phyloP scores from a whole-genome alignment of 768 basidiomycete species.

The Gelatoporia subvermispora region DNA sequence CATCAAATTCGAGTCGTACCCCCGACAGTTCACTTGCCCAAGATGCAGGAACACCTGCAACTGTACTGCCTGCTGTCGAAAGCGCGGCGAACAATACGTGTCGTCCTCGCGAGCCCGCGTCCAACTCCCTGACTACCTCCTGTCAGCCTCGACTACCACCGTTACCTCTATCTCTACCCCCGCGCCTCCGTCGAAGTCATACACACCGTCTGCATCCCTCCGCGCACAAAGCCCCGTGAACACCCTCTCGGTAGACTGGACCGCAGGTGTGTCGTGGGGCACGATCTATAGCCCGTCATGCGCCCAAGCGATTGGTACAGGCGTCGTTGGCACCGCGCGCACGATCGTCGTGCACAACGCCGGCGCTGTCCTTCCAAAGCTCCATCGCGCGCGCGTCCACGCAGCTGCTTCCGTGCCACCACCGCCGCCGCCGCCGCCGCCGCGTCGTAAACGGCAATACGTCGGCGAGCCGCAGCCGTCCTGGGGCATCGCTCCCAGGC shows the following conservation, averaged over 20 bases:
- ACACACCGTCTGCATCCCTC: background rate
- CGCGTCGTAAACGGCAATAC: background rate
- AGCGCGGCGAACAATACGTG: constrained; percentile 44
- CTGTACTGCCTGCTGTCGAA: constrained; percentile 40
- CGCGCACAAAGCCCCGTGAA: background rate
- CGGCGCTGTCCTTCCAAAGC: background rate
- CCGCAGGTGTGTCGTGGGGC: constrained; percentile 6
- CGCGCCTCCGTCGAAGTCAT: constrained; percentile 6
- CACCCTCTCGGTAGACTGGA: background rate
- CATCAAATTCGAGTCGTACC: constrained; percentile 28
- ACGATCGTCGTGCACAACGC: background rate
- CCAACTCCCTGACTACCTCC: background rate
- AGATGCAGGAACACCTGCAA: constrained; percentile 41
- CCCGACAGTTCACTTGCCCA: constrained; percentile 37
- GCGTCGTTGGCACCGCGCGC: constrained; percentile 3
- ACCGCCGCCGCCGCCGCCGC: background rate
- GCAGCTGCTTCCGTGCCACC: no score
- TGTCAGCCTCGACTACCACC: background rate
- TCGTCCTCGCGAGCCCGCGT: constrained; percentile 15
- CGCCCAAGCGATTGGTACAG: constrained; percentile 5
- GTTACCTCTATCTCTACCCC: background rate
- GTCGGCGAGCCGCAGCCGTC: background rate
- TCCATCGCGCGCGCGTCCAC: no score
- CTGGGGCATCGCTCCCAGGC: background rate
- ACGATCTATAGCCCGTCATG: constrained; percentile 5